Conservation (phyloP, 202 grass and related monocot species). For the Miscanthus sacchariflorus region DNA sequence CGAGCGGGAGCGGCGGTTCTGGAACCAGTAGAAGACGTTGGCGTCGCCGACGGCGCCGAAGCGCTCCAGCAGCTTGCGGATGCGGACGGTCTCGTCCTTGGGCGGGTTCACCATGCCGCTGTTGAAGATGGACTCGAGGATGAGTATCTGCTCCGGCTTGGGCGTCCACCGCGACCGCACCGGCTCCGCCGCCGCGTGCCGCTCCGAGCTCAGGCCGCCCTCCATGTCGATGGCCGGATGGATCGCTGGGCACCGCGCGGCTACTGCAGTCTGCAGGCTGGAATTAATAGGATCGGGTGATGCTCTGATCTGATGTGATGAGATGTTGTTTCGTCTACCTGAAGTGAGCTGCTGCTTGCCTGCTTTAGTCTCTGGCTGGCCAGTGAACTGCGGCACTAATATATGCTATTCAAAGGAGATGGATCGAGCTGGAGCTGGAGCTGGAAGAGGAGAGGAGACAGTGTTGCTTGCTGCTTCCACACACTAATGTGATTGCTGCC, state of each 20-base stretch:
- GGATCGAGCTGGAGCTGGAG: not conserved
- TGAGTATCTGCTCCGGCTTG: slow-evolving; percentile 92
- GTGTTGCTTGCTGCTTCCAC: slow-evolving; percentile 38
- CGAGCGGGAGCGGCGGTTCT: slow-evolving; percentile 86
- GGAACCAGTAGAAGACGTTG: slow-evolving; percentile 98
- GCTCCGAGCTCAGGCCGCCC: slow-evolving; percentile 52
- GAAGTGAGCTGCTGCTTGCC: not conserved
- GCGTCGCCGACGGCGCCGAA: slow-evolving; percentile 88
- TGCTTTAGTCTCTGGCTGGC: not conserved
- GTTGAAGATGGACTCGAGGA: slow-evolving; percentile 96
- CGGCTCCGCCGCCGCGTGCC: slow-evolving; percentile 48
- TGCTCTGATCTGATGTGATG: not conserved
- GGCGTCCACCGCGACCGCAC: slow-evolving; percentile 86
- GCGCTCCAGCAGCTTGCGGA: slow-evolving; percentile 86
- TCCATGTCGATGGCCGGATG: slow-evolving; percentile 19
- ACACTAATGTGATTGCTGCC: slow-evolving; percentile 31
- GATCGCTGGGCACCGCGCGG: not conserved
- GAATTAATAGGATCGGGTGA: not conserved
- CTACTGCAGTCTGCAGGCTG: not conserved
- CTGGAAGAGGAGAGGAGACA: not conserved
- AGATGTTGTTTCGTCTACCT: not conserved
- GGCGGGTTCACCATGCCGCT: slow-evolving; percentile 90
- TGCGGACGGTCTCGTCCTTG: slow-evolving; percentile 87
- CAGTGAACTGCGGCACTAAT: not conserved
- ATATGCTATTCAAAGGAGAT: not conserved